Conservation (phyloP, 768 basidiomycete genomes). For the Myochromella boudieri region DNA sequence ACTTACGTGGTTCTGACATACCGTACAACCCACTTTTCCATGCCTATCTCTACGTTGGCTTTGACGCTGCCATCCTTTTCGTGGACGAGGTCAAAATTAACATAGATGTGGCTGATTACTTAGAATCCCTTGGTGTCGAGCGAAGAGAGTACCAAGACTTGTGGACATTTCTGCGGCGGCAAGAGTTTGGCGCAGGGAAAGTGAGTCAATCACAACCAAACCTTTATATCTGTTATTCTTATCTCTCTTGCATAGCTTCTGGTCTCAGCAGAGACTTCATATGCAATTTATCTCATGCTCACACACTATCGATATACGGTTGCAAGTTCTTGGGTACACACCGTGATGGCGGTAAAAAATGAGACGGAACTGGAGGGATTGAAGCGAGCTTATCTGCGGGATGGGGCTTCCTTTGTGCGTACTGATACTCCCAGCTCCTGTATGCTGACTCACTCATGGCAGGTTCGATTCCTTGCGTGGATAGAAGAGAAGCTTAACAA, state of each 20-base stretch:
- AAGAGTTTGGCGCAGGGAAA: conserved; percentile 84
- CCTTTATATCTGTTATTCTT: conserved; percentile 3
- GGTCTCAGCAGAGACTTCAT: conserved; percentile 72
- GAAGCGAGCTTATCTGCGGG: conserved; percentile 81
- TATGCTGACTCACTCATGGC: conserved; percentile 4
- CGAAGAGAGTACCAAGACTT: conserved; percentile 71
- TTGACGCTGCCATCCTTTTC: conserved; percentile 68
- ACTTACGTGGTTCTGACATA: conserved; percentile 87
- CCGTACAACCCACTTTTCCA: conserved; percentile 93
- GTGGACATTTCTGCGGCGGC: conserved; percentile 73
- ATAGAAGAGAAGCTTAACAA: conserved; percentile 76
- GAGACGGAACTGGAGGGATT: conserved; percentile 81
- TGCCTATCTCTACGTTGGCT: conserved; percentile 75
- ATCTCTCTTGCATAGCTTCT: conserved; percentile 43
- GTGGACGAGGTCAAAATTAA: conserved; percentile 68
- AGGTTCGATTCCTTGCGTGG: conserved; percentile 88
- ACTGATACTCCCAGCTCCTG: conserved; percentile 9
- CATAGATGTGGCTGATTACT: conserved; percentile 55
- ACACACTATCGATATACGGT: conserved; percentile 81
- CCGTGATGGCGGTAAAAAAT: conserved; percentile 89
- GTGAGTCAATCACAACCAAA: conserved; percentile 30
- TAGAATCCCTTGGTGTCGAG: conserved; percentile 55
- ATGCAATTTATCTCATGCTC: conserved; percentile 82
- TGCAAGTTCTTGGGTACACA: conserved; percentile 65
- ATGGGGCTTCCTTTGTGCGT: conserved; percentile 81